Percentiles rank a stretch among this genome's conserved stretches.
Evolutionary conservation across 116 monocot genomes (phyloP).

Genomic region (Trichopus zeylanicus): DNA sequence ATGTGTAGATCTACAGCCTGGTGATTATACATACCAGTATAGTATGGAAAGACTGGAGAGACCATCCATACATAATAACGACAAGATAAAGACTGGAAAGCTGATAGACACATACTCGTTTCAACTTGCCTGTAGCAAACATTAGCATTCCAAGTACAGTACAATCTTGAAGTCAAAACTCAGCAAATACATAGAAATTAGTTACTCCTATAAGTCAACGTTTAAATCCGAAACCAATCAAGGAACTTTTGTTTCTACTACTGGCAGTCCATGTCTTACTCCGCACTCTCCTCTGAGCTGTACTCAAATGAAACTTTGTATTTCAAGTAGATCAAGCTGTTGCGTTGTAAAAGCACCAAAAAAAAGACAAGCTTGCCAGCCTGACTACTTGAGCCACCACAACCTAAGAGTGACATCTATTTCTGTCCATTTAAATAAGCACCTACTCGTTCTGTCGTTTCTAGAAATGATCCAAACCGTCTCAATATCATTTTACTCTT

Average conservation of each 20-base stretch:
- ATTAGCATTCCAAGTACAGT: too few relatives aligned
- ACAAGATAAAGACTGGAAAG: too few relatives aligned
- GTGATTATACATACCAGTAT: too few relatives aligned
- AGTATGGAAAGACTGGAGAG: too few relatives aligned
- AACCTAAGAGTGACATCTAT: not conserved
- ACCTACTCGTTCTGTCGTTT: constrained; percentile 2
- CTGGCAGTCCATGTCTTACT: not conserved
- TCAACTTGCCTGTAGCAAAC: too few relatives aligned
- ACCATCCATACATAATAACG: too few relatives aligned
- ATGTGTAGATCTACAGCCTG: too few relatives aligned
- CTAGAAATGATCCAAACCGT: not conserved
- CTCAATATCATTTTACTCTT: too few relatives aligned
- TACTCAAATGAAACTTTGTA: not conserved
- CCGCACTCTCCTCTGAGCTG: constrained; percentile 1
- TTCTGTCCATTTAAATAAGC: not conserved
- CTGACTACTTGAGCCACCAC: not conserved
- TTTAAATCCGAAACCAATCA: not conserved
- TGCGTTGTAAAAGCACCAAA: not conserved
- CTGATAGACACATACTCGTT: too few relatives aligned
- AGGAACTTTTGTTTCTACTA: not conserved
- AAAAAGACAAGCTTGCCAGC: constrained; percentile 6
- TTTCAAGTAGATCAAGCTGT: not conserved
- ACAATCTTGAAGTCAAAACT: too few relatives aligned
- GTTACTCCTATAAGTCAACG: too few relatives aligned
- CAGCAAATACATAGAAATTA: too few relatives aligned